Evolutionary conservation across 2,329 filamentous ascomycete species (phyloP), one percentile per base, ranked within the genome.

Genomic region (Colletotrichum echinochloae): DNA sequence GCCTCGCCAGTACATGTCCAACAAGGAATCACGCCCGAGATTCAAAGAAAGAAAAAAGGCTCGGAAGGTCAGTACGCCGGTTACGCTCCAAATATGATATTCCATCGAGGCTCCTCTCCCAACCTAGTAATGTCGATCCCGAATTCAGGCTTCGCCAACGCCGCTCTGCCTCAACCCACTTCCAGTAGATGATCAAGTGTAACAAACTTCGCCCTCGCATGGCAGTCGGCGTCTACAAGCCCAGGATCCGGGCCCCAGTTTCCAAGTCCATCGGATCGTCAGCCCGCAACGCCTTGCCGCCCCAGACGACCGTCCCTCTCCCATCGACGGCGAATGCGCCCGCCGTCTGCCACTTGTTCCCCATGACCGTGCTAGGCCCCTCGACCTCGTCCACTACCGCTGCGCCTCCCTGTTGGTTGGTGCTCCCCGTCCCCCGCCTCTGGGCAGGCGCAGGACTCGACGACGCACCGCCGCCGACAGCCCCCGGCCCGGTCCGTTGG

Each of bases 211-310:
- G 5, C 20, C 51, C 30, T 54, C 30, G 4, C 5, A 23, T 14
- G 51, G 9, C 30, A 23, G 11, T 2, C 51, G 30, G n/a, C 39
- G 28, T 35, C 55, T 54, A 63, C 35, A 72, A 72, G 78, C 79
- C 80, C 46, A 83, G 63, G 6, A 77, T 74, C 62, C 65, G 72
- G 2, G 78, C 77, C 2, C 82, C 85, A 28, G 81, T 81, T 56
- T 91, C 89, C 79, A 90, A 73, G 71, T 86, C 83, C 82, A 88
- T 82, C 55, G 85, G 76, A 75, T 88, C 86, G 72, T 87, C 86
- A 2, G 83, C 83, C 66, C 83, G 80, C 52, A 78, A 64, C 3
- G 84, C 84, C 75, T 86, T 87, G 5, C 81, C 81, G 4, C 83
- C 85, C 84, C 83, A 88, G 11, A 86, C 79, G 2, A 88, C 82